Evolutionary conservation across 139 green algal species (phyloP).

Genomic region (Spirogloea muscicola): DNA sequence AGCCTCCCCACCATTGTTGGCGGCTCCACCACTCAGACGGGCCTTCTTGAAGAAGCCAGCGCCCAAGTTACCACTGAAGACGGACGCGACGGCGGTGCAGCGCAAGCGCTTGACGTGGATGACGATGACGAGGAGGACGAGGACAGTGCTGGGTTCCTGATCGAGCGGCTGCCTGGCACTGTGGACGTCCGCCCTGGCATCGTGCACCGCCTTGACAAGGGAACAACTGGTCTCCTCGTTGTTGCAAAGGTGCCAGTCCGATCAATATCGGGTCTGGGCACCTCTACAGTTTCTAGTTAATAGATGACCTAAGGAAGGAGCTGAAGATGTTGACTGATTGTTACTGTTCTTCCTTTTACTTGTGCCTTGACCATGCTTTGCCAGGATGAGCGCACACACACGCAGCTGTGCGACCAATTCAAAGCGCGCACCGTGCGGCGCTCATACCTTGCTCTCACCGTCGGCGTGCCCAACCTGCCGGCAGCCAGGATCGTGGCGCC

Average conservation of each 20-base stretch:
- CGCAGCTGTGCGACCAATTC: constrained; percentile 69
- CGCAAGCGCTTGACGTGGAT: background rate
- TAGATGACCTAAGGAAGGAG: too few species aligned
- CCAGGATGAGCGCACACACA: constrained; percentile 6
- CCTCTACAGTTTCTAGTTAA: background rate
- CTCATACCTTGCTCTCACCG: constrained; percentile 4
- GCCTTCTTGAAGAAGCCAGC: too few species aligned
- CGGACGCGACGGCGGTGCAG: background rate
- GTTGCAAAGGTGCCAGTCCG: constrained; percentile 87
- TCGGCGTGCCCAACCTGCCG: background rate
- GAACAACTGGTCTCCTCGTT: constrained; percentile 71
- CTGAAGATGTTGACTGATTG: too few species aligned
- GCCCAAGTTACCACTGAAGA: too few species aligned
- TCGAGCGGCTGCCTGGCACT: background rate
- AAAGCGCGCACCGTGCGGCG: constrained; percentile 57
- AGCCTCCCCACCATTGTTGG: constrained; percentile 52
- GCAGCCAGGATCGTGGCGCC: constrained; percentile 28
- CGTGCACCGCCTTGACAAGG: constrained; percentile 91
- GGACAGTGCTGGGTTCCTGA: background rate
- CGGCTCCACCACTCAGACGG: too few species aligned
- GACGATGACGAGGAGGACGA: constrained; percentile 7
- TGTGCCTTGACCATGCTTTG: background rate
- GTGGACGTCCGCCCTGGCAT: constrained; percentile 81
- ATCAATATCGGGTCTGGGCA: background rate
- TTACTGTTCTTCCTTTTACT: background rate